Evolutionary conservation across 306 rosid genomes (phyloP).

Genomic region (Rosa chinensis): DNA sequence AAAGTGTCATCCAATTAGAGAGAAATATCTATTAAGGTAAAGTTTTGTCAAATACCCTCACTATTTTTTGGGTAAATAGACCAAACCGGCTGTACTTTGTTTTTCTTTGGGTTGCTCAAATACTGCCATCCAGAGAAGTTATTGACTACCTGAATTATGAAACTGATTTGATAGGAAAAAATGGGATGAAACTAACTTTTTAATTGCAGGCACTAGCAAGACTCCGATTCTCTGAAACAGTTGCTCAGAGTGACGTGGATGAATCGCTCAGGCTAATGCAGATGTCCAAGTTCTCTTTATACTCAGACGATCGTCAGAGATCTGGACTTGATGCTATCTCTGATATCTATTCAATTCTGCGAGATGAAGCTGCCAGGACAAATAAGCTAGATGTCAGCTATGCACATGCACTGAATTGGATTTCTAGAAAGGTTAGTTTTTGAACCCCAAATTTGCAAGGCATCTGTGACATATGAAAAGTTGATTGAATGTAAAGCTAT

Average conservation of each 20-base stretch:
- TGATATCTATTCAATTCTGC: slow-evolving; percentile 89
- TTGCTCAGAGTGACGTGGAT: slow-evolving; percentile 97
- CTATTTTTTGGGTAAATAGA: not conserved
- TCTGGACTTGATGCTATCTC: slow-evolving; percentile 96
- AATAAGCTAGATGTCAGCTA: slow-evolving; percentile 79
- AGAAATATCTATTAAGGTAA: not conserved
- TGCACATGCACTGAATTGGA: slow-evolving; percentile 89
- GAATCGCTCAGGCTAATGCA: slow-evolving; percentile 97
- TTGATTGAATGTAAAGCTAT: not conserved
- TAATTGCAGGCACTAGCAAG: slow-evolving; percentile 81
- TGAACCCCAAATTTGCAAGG: not conserved
- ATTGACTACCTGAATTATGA: slow-evolving; percentile 6
- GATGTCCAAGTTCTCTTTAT: slow-evolving; percentile 95
- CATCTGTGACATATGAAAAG: not conserved
- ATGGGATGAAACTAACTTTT: slow-evolving; percentile 14
- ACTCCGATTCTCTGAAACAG: slow-evolving; percentile 79
- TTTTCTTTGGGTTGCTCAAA: slow-evolving; percentile 3
- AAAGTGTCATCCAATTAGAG: not conserved
- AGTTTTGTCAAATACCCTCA: not conserved
- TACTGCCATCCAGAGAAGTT: not conserved
- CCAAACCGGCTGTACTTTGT: not conserved
- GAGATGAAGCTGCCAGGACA: slow-evolving; percentile 86
- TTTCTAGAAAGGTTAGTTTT: slow-evolving; percentile 82
- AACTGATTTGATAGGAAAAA: not conserved
- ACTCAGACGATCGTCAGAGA: slow-evolving; percentile 90